Conservation (phyloP, 2,329 filamentous ascomycete genomes). For the Beauveria caledonica region DNA sequence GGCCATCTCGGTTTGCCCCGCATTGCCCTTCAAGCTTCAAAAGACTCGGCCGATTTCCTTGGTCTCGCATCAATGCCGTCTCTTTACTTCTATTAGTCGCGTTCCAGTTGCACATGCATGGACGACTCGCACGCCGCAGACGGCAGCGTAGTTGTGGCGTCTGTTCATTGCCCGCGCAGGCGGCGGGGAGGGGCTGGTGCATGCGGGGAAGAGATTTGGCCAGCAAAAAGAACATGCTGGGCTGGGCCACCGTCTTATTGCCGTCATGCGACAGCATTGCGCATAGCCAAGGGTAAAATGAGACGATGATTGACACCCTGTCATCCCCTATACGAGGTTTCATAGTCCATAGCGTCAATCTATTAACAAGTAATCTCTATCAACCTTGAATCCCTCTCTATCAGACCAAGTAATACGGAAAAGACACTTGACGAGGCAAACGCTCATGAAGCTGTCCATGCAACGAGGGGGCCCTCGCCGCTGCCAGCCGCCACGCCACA, state of each 20-base stretch:
- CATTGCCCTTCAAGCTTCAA: neutral
- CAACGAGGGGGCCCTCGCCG: no score
- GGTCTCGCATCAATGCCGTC: neutral
- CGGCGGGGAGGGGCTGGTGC: neutral
- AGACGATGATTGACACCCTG: neutral
- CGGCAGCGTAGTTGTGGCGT: no score
- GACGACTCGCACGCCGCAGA: no score
- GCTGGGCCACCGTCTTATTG: neutral
- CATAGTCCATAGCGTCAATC: neutral
- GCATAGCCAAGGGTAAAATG: neutral
- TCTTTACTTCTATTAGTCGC: neutral
- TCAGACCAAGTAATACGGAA: no score
- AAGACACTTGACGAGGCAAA: no score
- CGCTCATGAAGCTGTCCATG: no score
- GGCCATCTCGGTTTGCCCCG: neutral
- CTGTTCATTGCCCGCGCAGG: no score
- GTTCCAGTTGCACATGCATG: no score
- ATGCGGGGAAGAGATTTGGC: neutral
- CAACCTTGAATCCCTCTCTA: no score
- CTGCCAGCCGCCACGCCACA: no score
- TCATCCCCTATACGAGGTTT: neutral
- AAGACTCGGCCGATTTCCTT: neutral
- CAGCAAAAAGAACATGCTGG: neutral
- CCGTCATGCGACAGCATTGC: neutral
- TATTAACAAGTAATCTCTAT: neutral